Evolutionary conservation across 2,329 filamentous ascomycete genomes (phyloP), one percentile per base, ranked within the genome.

Genomic region (Colletotrichum lindemuthianum): DNA sequence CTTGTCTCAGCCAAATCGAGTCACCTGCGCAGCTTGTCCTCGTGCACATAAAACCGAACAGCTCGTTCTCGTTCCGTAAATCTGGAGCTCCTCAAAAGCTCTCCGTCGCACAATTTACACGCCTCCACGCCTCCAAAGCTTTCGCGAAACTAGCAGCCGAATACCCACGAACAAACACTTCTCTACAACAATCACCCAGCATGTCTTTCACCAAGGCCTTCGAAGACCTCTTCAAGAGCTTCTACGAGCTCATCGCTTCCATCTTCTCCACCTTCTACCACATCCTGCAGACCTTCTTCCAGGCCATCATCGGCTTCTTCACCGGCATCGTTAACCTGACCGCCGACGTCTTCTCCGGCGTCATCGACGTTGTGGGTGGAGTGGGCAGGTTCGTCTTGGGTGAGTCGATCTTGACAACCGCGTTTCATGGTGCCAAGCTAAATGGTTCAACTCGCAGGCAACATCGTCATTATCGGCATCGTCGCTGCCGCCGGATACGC

Each of bases 191-290:
- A 3, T 34, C 10, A 39, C 15, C 50, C 66, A 75, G 56, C 58
- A 77, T 78, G 76, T 71, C 76, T 47, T 63, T 80, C 70, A 72
- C 73, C 24, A 68, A 71, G 48, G 79, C 78, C 36, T 66, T 81
- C 55, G 69, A 70, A 48, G 75, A 78, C 68, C 71, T 80, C 52
- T 70, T 80, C 71, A 77, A 74, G 68, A 79, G 77, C 70, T 71
- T 81, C 70, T 79, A 76, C 64, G 78, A 81, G 71, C 76, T 81
- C 36, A 63, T 80, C 43, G 69, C 74, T 39, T 79, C 78, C 6
- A 63, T 81, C 52, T 68, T 81, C 34, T 68, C 70, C 39, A 73
- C 77, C n/a, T 53, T 74, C 47, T 75, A 75, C 67, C 52, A 73
- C 59, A 41, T 80, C 39, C 61, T 79, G 12, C 72, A 77, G 48